phyloP scores from a whole-genome alignment of 1,139 yeast genomes.

The Casaregolazyma lundiana region DNA sequence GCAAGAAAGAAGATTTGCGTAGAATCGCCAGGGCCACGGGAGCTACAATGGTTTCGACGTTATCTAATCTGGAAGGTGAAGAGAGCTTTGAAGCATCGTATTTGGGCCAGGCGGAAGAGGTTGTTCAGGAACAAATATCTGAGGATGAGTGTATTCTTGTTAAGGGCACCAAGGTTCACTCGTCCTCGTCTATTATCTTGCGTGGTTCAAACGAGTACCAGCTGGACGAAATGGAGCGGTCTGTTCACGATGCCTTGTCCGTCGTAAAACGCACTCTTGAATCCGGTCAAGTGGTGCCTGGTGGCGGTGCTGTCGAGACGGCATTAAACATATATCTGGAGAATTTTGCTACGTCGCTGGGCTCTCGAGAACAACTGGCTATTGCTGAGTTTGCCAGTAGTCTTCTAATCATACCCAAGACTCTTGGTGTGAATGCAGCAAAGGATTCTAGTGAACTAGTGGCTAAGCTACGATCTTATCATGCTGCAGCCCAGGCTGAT shows the following conservation, averaged over 20 bases:
- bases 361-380: slow-evolving; percentile 96
- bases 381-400: slow-evolving; percentile 96
- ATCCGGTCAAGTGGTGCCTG: slow-evolving; percentile 92
- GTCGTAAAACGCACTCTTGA: slow-evolving; percentile 96
- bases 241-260: slow-evolving; percentile 87
- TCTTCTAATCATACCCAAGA: slow-evolving; percentile 87
- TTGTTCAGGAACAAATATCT: slow-evolving; percentile 82
- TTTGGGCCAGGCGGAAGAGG: slow-evolving; percentile 90
- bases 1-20: slow-evolving; percentile 93
- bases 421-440: slow-evolving; percentile 95
- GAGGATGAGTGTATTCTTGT: slow-evolving; percentile 97
- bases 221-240: slow-evolving; percentile 97
- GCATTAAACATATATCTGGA: slow-evolving; percentile 93
- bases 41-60: slow-evolving; percentile 79
- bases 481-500: slow-evolving; percentile 91
- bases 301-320: slow-evolving; percentile 98
- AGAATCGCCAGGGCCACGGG: slow-evolving; percentile 98
- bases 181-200: slow-evolving; percentile 84
- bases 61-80: slow-evolving; percentile 95
- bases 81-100: slow-evolving; percentile 88
- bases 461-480: slow-evolving; percentile 93
- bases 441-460: slow-evolving; percentile 93
- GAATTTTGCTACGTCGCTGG: slow-evolving; percentile 95
- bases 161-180: slow-evolving; percentile 90
- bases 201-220: slow-evolving; percentile 97